Conservation (phyloP, 2,329 filamentous ascomycete species). For the Colletotrichum neosansevieriae region DNA sequence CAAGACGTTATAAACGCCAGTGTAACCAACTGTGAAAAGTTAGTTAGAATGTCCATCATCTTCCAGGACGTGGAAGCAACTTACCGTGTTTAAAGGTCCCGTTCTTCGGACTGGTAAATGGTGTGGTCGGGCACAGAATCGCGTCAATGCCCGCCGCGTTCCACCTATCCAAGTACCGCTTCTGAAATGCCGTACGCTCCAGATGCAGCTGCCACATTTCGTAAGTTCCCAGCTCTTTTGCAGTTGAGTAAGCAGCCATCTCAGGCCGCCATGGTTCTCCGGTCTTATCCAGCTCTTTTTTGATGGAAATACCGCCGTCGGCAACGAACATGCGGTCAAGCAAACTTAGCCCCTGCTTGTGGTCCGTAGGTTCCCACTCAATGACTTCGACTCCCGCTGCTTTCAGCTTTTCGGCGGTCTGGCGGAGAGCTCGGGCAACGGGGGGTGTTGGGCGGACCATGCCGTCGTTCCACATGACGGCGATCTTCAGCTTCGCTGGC, state of each 20-base stretch:
- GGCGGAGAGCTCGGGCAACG: conserved; percentile 66
- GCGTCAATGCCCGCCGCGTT: conserved; percentile 67
- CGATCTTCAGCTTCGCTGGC: conserved; percentile 63
- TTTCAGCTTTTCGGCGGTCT: conserved; percentile 56
- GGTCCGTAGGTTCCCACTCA: conserved; percentile 61
- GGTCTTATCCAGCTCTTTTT: conserved; percentile 52
- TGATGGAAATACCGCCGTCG: conserved; percentile 58
- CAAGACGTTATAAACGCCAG: conserved; percentile 62
- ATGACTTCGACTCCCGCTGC: conserved; percentile 63
- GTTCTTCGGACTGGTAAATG: conserved; percentile 57
- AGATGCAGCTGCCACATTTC: conserved; percentile 63
- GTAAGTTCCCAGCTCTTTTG: conserved; percentile 54
- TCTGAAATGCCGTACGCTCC: conserved; percentile 59
- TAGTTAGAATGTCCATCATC: not conserved
- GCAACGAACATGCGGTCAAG: conserved; percentile 61
- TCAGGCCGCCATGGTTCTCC: conserved; percentile 58
- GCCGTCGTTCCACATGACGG: conserved; percentile 74
- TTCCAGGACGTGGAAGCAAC: conserved; percentile 29
- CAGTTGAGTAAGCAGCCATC: conserved; percentile 49
- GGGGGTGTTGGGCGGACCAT: conserved; percentile 76
- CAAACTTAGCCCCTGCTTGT: conserved; percentile 52
- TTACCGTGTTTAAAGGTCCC: conserved; percentile 58
- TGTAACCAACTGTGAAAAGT: conserved; percentile 57
- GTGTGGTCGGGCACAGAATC: conserved; percentile 68
- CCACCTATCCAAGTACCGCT: conserved; percentile 61